Evolutionary conservation across 768 basidiomycete genomes (phyloP).

Genomic region (Auricularia sp.): DNA sequence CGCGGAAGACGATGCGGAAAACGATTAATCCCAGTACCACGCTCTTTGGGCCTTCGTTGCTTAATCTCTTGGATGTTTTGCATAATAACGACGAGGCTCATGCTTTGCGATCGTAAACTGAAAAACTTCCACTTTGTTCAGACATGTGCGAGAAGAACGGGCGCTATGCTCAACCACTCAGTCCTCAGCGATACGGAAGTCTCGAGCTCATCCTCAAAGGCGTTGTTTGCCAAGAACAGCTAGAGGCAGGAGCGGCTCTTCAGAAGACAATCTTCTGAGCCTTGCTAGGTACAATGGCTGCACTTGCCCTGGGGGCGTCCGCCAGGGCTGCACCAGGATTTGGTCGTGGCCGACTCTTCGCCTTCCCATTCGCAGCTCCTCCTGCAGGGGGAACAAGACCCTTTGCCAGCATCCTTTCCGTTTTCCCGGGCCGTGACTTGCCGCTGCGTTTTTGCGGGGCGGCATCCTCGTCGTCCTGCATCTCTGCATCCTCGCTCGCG

Average conservation of each 20-base stretch:
- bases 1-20: background rate
- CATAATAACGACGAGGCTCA: background rate
- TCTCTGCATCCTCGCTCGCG: background rate
- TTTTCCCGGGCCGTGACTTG: background rate
- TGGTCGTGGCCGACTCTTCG: constrained; percentile 1
- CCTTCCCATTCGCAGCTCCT: background rate
- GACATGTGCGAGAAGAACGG: too few species aligned
- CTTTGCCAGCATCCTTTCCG: background rate
- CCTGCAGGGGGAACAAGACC: background rate
- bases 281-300: constrained; percentile 12
- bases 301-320: constrained; percentile 9
- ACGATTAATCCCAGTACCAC: background rate
- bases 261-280: constrained; percentile 15
- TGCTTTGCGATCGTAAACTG: background rate
- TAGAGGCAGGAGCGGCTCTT: background rate
- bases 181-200: too few species aligned
- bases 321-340: constrained; percentile 14
- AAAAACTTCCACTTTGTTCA: too few species aligned
- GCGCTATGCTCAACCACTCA: background rate
- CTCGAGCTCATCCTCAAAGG: too few species aligned
- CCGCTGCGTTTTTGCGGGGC: background rate
- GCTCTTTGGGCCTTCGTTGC: too few species aligned
- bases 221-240: background rate
- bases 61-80: too few species aligned
- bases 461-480: background rate